These are phyloP conservation scores for Coemansia guatemalensis DNA, from an alignment of 192 early-diverging fungal species.

Conservation along the genomic window DNA sequence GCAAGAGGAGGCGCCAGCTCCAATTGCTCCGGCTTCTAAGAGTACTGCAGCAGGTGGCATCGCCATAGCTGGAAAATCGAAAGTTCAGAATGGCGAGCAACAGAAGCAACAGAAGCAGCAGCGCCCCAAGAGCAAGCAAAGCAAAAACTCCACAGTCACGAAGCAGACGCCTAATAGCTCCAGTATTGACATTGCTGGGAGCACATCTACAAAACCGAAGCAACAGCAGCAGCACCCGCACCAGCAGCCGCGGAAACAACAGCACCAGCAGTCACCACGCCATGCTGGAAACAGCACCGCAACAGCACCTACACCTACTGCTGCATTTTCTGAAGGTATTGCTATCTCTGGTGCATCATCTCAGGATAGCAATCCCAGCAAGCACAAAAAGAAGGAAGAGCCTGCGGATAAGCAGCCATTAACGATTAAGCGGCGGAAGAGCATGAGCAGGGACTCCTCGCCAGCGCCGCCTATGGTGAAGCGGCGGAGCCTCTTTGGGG, in stretches of 20 bases:
- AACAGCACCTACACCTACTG: background rate
- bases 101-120: background rate
- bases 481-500: slow-evolving; percentile 7
- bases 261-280: background rate
- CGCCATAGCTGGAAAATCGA: slow-evolving; percentile 9
- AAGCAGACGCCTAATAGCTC: background rate
- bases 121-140: background rate
- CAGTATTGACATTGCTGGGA: background rate
- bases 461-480: background rate
- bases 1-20: background rate
- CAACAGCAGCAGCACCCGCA: background rate
- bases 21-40: background rate
- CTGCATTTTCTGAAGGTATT: background rate
- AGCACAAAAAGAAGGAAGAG: background rate
- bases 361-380: background rate
- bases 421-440: background rate
- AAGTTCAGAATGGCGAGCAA: background rate
- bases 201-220: background rate
- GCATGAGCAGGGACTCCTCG: background rate
- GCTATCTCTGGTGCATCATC: background rate
- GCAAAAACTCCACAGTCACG: background rate
- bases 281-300: background rate
- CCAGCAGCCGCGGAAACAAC: background rate
- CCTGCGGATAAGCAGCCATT: background rate
- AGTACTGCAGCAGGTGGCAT: background rate